A percentile compares a stretch with the other conserved stretches of the same genome.
These are phyloP conservation scores for Pythium coloratum DNA, from an alignment of 352 stramenopile species.

Conservation along the genomic window DNA sequence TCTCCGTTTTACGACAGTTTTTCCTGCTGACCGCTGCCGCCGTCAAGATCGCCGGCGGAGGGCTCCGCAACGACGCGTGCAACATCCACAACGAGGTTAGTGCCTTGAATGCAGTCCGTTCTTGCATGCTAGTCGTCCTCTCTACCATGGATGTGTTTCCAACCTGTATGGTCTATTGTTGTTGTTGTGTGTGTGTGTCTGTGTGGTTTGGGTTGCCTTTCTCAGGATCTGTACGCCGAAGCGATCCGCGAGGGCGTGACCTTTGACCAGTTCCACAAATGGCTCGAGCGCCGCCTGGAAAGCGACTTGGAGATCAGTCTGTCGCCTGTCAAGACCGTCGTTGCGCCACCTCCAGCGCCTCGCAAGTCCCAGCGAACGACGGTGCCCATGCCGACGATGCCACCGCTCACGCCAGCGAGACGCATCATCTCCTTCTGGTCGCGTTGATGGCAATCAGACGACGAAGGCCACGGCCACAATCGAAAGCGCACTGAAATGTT, in stretches of 20 bases:
- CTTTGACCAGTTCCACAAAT: constrained; percentile 57
- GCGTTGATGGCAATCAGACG: neutral
- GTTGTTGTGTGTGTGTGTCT: neutral
- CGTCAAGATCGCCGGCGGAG: constrained; percentile 52
- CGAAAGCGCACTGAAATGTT: neutral
- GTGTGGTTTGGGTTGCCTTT: neutral
- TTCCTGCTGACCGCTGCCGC: constrained; percentile 59
- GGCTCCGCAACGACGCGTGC: constrained; percentile 53
- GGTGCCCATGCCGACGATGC: neutral
- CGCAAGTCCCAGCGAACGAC: neutral
- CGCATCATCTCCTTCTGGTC: constrained; percentile 12
- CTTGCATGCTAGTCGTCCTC: constrained; percentile 4
- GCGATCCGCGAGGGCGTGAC: constrained; percentile 47
- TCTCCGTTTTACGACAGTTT: constrained; percentile 46
- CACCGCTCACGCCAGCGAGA: neutral
- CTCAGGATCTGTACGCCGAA: constrained; percentile 49
- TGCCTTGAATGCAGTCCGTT: constrained; percentile 11
- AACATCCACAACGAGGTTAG: constrained; percentile 57
- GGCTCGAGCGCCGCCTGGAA: constrained; percentile 48
- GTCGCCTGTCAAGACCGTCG: constrained; percentile 2
- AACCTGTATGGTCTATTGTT: neutral
- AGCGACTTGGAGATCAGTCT: constrained; percentile 38
- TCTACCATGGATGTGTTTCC: neutral
- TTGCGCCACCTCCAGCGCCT: neutral
- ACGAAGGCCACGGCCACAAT: neutral